A percentile compares a stretch with the other conserved stretches of the same genome.
phyloP scores from a whole-genome alignment of 2,329 filamentous ascomycete species.

The Pezicula radicicola region DNA sequence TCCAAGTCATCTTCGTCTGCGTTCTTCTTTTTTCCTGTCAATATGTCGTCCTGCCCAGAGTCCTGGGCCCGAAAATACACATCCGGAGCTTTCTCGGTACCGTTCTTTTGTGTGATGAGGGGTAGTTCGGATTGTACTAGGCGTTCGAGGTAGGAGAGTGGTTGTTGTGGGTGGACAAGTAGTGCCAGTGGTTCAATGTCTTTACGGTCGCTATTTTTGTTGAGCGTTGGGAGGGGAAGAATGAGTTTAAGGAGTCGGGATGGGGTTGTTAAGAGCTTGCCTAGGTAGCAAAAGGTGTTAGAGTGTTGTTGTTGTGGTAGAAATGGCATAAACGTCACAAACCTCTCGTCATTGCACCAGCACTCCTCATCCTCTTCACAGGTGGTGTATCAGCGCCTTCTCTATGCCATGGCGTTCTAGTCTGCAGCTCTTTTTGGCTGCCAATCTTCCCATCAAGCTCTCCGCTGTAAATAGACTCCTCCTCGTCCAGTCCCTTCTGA shows the following conservation, averaged over 20 bases:
- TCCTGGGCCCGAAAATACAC: slow-evolving; percentile 81
- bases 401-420: slow-evolving; percentile 63
- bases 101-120: slow-evolving; percentile 56
- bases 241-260: slow-evolving; percentile 79
- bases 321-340: neutral
- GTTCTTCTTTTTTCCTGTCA: slow-evolving; percentile 31
- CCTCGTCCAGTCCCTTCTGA: slow-evolving; percentile 23
- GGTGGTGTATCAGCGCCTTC: slow-evolving; percentile 52
- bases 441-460: slow-evolving; percentile 32
- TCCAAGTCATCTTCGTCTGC: slow-evolving; percentile 33
- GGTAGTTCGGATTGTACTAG: slow-evolving; percentile 84
- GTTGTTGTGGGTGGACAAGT: slow-evolving; percentile 85
- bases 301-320: neutral
- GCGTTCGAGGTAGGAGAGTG: slow-evolving; percentile 84
- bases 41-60: slow-evolving; percentile 55
- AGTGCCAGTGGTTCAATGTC: slow-evolving; percentile 82
- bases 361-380: slow-evolving; percentile 29
- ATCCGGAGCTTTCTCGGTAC: slow-evolving; percentile 67
- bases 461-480: slow-evolving; percentile 32
- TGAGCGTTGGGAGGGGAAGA: slow-evolving; percentile 65
- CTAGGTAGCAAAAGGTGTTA: slow-evolving; percentile 33
- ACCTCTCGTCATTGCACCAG: slow-evolving; percentile 55
- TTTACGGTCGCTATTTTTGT: slow-evolving; percentile 58
- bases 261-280: slow-evolving; percentile 77
- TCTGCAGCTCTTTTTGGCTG: slow-evolving; percentile 50